phyloP scores from a whole-genome alignment of 2,329 filamentous ascomycete species.

The Botrytis pseudocinerea region DNA sequence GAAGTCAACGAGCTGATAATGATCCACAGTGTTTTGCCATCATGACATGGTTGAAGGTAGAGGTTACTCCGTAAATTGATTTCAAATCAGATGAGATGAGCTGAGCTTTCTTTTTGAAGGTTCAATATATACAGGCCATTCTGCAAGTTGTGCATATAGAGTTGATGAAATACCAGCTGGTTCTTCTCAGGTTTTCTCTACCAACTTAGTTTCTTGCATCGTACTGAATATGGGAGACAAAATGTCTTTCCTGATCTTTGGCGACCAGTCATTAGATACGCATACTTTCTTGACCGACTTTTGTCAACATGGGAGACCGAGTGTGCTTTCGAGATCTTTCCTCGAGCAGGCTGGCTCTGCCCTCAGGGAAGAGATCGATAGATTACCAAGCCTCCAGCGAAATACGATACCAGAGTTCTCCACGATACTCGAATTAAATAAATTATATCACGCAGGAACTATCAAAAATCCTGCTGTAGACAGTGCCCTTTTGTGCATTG shows the following conservation, averaged over 20 bases:
- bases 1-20: conserved; percentile 21
- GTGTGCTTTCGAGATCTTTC: conserved; percentile 60
- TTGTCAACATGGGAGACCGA: conserved; percentile 48
- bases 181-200: neutral
- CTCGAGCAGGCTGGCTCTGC: conserved; percentile 58
- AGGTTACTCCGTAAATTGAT: conserved; percentile 24
- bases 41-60: conserved; percentile 20
- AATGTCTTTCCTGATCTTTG: conserved; percentile 63
- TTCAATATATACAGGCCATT: conserved; percentile 4
- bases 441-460: conserved; percentile 59
- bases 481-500: conserved; percentile 62
- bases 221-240: conserved; percentile 35
- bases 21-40: conserved; percentile 18
- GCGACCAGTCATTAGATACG: conserved; percentile 70
- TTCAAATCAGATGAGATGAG: conserved; percentile 21
- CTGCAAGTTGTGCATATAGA: conserved; percentile 16
- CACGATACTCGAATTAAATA: conserved; percentile 63
- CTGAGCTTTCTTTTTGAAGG: conserved; percentile 8
- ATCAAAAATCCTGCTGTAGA: conserved; percentile 63
- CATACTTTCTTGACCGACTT: conserved; percentile 61
- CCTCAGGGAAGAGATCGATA: conserved; percentile 60
- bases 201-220: conserved; percentile 20
- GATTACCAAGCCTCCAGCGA: conserved; percentile 57
- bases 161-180: conserved; percentile 21
- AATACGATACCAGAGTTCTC: conserved; percentile 61